Percentiles rank a stretch among this genome's conserved stretches.
Conservation (phyloP, 2,329 filamentous ascomycete genomes). For the Tolypocladium album region DNA sequence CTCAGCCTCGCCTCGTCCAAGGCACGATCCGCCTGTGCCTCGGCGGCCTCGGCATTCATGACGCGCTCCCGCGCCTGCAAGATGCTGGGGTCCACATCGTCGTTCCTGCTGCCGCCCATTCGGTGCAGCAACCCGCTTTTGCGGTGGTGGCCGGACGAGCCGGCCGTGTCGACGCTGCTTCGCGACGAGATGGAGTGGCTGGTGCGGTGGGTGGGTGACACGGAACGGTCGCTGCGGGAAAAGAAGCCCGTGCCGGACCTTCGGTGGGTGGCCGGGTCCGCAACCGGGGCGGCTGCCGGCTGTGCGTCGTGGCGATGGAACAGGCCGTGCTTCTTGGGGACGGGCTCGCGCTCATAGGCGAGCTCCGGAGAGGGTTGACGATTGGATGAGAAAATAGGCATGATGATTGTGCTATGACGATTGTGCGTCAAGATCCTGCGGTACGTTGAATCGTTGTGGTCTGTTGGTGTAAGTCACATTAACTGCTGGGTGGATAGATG, state of each 20-base stretch:
- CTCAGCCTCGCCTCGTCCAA: constrained; percentile 44
- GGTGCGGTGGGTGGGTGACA: constrained; percentile 4
- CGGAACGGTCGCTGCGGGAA: constrained; percentile 1
- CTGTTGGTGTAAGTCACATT: neutral
- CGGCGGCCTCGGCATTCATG: constrained; percentile 49
- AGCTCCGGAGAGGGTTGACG: constrained; percentile 18
- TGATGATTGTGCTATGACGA: constrained; percentile 2
- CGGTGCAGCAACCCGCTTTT: constrained; percentile 25
- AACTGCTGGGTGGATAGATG: neutral
- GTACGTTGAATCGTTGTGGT: neutral
- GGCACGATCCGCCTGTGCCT: constrained; percentile 55
- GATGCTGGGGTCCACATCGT: constrained; percentile 51
- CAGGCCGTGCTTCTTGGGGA: constrained; percentile 22
- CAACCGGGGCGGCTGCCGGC: constrained; percentile 8
- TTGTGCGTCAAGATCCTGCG: neutral
- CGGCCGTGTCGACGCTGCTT: constrained; percentile 2
- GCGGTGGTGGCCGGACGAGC: constrained; percentile 1
- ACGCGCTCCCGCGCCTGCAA: constrained; percentile 50
- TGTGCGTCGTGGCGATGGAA: constrained; percentile 21
- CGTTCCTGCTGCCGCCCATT: constrained; percentile 28
- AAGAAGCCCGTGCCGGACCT: constrained; percentile 4
- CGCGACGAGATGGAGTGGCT: constrained; percentile 7
- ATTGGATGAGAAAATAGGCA: constrained; percentile 21
- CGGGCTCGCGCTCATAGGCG: constrained; percentile 12
- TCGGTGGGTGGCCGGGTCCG: constrained; percentile 1